Percentiles rank a stretch among this genome's conserved stretches.
These are phyloP conservation scores for Tylopilus rubrobrunneus DNA, from an alignment of 768 basidiomycete species.

Conservation along the genomic window DNA sequence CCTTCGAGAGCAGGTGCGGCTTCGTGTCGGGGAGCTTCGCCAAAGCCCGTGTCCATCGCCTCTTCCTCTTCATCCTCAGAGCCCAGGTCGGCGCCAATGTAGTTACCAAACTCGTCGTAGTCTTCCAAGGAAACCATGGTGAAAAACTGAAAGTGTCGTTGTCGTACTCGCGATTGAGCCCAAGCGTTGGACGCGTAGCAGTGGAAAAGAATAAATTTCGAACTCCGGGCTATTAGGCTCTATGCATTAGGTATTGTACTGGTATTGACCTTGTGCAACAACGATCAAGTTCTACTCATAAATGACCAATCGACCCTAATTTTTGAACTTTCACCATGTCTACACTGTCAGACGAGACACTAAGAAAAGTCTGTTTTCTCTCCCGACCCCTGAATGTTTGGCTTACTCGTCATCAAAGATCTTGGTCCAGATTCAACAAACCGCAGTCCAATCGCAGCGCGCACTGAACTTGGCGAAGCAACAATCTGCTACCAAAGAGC, in stretches of 20 bases:
- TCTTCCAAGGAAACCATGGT: conserved; percentile 64
- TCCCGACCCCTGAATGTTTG: neutral
- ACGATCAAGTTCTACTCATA: neutral
- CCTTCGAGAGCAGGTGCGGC: conserved; percentile 70
- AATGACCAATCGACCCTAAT: conserved; percentile 15
- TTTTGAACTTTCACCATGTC: conserved; percentile 38
- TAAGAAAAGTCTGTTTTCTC: conserved; percentile 57
- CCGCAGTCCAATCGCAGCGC: conserved; percentile 80
- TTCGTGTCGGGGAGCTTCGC: conserved; percentile 33
- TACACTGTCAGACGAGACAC: conserved; percentile 70
- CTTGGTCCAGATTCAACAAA: conserved; percentile 88
- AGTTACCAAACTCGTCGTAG: conserved; percentile 96
- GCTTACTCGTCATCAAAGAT: conserved; percentile 53
- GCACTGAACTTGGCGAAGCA: conserved; percentile 70
- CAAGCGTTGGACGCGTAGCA: conserved; percentile 19
- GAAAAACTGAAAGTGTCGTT: neutral
- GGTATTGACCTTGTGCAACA: too few species aligned
- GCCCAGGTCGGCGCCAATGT: conserved; percentile 92
- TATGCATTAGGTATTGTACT: too few species aligned
- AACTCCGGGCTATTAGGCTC: conserved; percentile 27
- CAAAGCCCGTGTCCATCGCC: conserved; percentile 48
- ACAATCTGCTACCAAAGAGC: conserved; percentile 76
- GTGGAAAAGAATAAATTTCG: conserved; percentile 26
- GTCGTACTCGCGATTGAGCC: conserved; percentile 7
- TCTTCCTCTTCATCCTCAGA: conserved; percentile 70